Conservation (phyloP, 805 yeast species). For the Scheffersomyces stipitis region DNA sequence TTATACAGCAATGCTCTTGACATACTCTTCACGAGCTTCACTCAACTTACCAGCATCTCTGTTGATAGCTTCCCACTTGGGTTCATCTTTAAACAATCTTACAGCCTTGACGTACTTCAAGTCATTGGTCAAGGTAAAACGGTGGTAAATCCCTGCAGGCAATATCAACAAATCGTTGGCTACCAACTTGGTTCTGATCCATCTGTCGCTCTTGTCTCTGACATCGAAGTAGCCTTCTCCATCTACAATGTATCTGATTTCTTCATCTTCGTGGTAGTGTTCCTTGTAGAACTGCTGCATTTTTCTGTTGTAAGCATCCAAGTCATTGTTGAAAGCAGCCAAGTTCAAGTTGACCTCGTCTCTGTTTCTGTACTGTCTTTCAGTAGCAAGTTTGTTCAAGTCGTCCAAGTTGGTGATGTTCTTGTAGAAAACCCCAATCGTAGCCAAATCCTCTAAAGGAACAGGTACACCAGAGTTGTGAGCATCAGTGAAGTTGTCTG, state of each 20-base stretch:
- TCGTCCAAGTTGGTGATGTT: constrained; percentile 48
- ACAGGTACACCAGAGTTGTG: constrained; percentile 72
- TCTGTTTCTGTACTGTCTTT: constrained; percentile 76
- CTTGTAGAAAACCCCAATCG: constrained; percentile 69
- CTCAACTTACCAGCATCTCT: constrained; percentile 48
- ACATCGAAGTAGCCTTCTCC: constrained; percentile 95
- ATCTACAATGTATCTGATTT: constrained; percentile 82
- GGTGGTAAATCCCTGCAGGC: constrained; percentile 93
- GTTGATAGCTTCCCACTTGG: constrained; percentile 89
- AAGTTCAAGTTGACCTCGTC: constrained; percentile 67
- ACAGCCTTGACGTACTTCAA: constrained; percentile 69
- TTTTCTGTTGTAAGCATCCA: constrained; percentile 56
- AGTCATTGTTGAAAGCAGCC: constrained; percentile 59
- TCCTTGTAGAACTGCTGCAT: constrained; percentile 73
- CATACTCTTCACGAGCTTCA: constrained; percentile 37
- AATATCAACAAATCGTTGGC: constrained; percentile 68
- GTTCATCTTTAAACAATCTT: constrained; percentile 89
- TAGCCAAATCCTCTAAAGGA: constrained; percentile 45
- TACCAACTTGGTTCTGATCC: constrained; percentile 74
- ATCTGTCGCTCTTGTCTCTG: constrained; percentile 56
- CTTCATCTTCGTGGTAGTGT: constrained; percentile 96
- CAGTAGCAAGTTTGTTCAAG: constrained; percentile 65
- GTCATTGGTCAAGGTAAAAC: constrained; percentile 72
- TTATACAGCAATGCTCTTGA: constrained; percentile 27
- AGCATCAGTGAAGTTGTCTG: constrained; percentile 59